A percentile compares a stretch with the other conserved stretches of the same genome.
Conservation (phyloP, 2,329 filamentous ascomycete species). For the Colletotrichum cereale region DNA sequence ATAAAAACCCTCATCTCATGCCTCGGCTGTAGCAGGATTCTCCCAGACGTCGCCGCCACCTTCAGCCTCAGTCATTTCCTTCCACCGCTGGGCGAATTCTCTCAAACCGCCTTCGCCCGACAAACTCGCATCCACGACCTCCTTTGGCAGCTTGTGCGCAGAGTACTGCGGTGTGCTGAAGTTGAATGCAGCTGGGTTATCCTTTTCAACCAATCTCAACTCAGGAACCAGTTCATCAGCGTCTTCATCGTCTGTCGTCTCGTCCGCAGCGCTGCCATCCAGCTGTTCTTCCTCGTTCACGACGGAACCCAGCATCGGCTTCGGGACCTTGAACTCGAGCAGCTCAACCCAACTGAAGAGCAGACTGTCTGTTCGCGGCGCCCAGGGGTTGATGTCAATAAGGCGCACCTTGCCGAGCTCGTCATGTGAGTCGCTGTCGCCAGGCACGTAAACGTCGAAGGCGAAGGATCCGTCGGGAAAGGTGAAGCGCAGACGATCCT, state of each 20-base stretch:
- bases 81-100: constrained; percentile 85
- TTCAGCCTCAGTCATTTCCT: constrained; percentile 63
- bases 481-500: constrained; percentile 76
- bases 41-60: constrained; percentile 57
- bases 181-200: constrained; percentile 90
- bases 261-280: constrained; percentile 51
- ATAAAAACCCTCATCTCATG: background rate
- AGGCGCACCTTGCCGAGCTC: constrained; percentile 83
- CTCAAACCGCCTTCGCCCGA: constrained; percentile 81
- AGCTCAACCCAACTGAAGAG: constrained; percentile 93
- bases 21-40: constrained; percentile 24
- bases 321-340: constrained; percentile 75
- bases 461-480: constrained; percentile 89
- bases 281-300: constrained; percentile 52
- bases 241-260: constrained; percentile 51
- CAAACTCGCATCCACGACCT: constrained; percentile 82
- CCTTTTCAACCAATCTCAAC: constrained; percentile 82
- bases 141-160: constrained; percentile 93
- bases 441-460: constrained; percentile 93
- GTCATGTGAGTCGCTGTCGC: constrained; percentile 64
- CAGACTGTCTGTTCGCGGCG: constrained; percentile 86
- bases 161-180: constrained; percentile 91
- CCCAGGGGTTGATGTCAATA: constrained; percentile 97
- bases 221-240: constrained; percentile 70
- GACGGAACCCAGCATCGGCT: constrained; percentile 65